Conservation (phyloP, 768 basidiomycete genomes). For the Russula vinacea region DNA sequence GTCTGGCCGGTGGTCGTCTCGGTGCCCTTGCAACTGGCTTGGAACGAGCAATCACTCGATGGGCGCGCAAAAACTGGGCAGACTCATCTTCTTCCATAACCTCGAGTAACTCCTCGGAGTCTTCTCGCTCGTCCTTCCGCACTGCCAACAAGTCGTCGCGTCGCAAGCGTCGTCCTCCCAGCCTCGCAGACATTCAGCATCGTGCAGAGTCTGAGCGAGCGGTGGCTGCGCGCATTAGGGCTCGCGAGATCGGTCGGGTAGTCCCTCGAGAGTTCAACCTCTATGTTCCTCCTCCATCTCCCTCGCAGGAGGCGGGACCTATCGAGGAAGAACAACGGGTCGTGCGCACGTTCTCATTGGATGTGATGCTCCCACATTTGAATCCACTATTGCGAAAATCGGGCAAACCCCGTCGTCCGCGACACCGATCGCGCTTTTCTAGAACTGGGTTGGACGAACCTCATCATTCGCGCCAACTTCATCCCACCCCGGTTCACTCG, state of each 20-base stretch:
- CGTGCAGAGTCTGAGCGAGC: slow-evolving; percentile 55
- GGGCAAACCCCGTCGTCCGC: slow-evolving; percentile 27
- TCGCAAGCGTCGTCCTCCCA: slow-evolving; percentile 46
- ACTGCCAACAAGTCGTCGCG: slow-evolving; percentile 40
- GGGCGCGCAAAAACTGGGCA: slow-evolving; percentile 54
- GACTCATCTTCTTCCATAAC: slow-evolving; percentile 43
- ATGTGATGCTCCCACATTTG: slow-evolving; percentile 26
- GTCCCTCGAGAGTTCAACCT: slow-evolving; percentile 63
- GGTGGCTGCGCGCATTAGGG: slow-evolving; percentile 60
- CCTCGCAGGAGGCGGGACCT: slow-evolving; percentile 7
- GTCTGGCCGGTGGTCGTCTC: slow-evolving; percentile 35
- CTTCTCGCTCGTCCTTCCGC: slow-evolving; percentile 41
- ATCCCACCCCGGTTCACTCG: neutral
- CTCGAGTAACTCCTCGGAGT: slow-evolving; percentile 42
- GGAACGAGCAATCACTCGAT: slow-evolving; percentile 67
- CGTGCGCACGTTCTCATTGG: slow-evolving; percentile 30
- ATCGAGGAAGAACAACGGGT: slow-evolving; percentile 20
- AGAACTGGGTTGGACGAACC: slow-evolving; percentile 5
- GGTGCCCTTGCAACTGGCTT: slow-evolving; percentile 51
- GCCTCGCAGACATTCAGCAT: slow-evolving; percentile 48
- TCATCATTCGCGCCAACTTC: neutral
- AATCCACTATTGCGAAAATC: slow-evolving; percentile 26
- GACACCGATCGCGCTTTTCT: slow-evolving; percentile 16
- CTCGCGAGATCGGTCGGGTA: slow-evolving; percentile 56
- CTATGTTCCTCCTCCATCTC: slow-evolving; percentile 50